phyloP scores from a whole-genome alignment of 179 eudicot species.

The Silene coronaria region DNA sequence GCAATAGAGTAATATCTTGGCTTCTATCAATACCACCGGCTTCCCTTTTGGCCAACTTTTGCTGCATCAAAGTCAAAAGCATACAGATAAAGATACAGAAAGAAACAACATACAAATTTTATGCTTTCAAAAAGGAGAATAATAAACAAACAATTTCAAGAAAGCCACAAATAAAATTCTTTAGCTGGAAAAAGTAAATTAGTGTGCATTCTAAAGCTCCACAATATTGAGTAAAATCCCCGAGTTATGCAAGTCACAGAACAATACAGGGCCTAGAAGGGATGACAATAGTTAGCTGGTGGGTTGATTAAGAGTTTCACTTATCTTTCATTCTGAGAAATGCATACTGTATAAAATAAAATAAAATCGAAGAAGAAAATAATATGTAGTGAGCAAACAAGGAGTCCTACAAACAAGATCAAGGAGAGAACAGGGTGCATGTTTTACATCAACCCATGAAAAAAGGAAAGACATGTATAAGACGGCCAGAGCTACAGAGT shows the following conservation, averaged over 20 bases:
- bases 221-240: not conserved
- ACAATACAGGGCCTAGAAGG: not conserved
- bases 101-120: not conserved
- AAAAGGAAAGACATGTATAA: no score
- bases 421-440: not conserved
- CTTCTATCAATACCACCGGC: constrained; percentile 89
- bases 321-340: no score
- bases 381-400: not conserved
- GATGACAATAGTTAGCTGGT: no score
- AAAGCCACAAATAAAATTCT: not conserved
- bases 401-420: not conserved
- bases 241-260: not conserved
- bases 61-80: constrained; percentile 43
- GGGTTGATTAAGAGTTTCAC: no score
- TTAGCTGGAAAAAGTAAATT: not conserved
- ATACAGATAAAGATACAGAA: not conserved
- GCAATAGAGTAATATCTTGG: constrained; percentile 82
- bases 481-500: no score
- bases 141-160: not conserved
- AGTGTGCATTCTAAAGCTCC: not conserved
- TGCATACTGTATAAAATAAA: no score
- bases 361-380: no score
- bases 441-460: not conserved
- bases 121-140: no score
- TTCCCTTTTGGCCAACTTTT: constrained; percentile 98